Evolutionary conservation across 495 filamentous ascomycete genomes (phyloP).

Genomic region (Podospora tetraspora): DNA sequence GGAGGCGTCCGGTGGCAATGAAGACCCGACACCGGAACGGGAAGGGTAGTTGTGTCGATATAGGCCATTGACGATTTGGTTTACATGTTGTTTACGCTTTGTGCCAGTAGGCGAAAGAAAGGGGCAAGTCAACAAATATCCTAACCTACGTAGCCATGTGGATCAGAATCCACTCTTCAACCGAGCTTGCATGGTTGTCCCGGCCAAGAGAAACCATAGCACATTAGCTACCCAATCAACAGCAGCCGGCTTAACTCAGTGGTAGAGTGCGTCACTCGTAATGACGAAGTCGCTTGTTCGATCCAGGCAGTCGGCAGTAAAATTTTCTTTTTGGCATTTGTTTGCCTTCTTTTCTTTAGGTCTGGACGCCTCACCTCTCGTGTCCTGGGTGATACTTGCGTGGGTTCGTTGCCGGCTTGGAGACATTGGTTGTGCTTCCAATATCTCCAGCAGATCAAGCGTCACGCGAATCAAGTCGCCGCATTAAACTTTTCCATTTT

Average conservation of each 20-base stretch:
- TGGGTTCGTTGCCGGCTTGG: too few relatives aligned
- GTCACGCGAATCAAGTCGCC: too few relatives aligned
- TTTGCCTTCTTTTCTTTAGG: too few relatives aligned
- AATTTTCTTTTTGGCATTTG: background rate
- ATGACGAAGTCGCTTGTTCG: conserved; percentile 11
- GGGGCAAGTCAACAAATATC: background rate
- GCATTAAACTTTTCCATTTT: too few relatives aligned
- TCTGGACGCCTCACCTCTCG: too few relatives aligned
- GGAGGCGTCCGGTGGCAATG: too few relatives aligned
- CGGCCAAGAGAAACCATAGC: background rate
- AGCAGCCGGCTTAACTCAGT: conserved; percentile 7
- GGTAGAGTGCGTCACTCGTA: conserved; percentile 11
- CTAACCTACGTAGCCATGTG: background rate
- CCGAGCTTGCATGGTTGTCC: background rate
- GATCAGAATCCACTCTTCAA: background rate
- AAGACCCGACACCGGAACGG: too few relatives aligned
- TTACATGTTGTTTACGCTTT: background rate
- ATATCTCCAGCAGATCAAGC: too few relatives aligned
- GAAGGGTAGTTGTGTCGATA: too few relatives aligned
- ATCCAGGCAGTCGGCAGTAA: conserved; percentile 4
- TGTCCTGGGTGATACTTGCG: too few relatives aligned
- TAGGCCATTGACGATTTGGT: too few relatives aligned
- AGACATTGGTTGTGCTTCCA: too few relatives aligned
- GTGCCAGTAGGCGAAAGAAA: background rate
- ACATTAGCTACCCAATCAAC: background rate